These are phyloP conservation scores for Eucalyptus lansdowneana DNA, from an alignment of 345 rosid species.

Conservation along the genomic window DNA sequence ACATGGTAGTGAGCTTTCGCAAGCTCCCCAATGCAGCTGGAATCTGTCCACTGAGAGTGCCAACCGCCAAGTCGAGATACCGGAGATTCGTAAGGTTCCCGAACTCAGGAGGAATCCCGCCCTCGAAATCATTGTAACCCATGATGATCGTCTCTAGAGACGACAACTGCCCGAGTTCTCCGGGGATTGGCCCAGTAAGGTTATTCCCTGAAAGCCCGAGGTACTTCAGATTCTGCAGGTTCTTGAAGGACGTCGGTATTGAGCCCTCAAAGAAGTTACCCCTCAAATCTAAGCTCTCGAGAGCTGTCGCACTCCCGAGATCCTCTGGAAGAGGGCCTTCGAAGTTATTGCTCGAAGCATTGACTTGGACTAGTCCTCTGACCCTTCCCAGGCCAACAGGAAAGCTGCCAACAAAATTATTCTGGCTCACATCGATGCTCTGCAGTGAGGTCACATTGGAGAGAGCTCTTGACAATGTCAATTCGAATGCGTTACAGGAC, in stretches of 20 bases:
- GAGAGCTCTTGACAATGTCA: conserved; percentile 44
- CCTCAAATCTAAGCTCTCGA: conserved; percentile 63
- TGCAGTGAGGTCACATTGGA: conserved; percentile 44
- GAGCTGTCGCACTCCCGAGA: conserved; percentile 57
- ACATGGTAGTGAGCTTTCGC: conserved; percentile 47
- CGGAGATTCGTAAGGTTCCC: conserved; percentile 53
- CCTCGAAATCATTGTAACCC: conserved; percentile 60
- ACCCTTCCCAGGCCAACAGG: conserved; percentile 75
- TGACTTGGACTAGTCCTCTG: conserved; percentile 45
- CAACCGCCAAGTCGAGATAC: conserved; percentile 71
- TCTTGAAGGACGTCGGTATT: conserved; percentile 37
- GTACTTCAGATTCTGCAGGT: conserved; percentile 46
- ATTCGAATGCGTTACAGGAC: conserved; percentile 40
- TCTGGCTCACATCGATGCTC: conserved; percentile 58
- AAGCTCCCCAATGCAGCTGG: conserved; percentile 48
- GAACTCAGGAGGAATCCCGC: conserved; percentile 54
- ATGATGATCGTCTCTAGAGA: conserved; percentile 53
- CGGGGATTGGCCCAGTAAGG: conserved; percentile 45
- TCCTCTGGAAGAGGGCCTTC: conserved; percentile 75
- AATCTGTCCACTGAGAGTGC: conserved; percentile 49
- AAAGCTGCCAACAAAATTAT: conserved; percentile 57
- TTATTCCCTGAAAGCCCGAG: conserved; percentile 76
- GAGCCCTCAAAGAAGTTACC: conserved; percentile 69
- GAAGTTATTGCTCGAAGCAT: conserved; percentile 82
- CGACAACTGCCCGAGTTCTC: conserved; percentile 47